Evolutionary conservation across 2,329 filamentous ascomycete genomes (phyloP).

Genomic region (Fulvia fulva): DNA sequence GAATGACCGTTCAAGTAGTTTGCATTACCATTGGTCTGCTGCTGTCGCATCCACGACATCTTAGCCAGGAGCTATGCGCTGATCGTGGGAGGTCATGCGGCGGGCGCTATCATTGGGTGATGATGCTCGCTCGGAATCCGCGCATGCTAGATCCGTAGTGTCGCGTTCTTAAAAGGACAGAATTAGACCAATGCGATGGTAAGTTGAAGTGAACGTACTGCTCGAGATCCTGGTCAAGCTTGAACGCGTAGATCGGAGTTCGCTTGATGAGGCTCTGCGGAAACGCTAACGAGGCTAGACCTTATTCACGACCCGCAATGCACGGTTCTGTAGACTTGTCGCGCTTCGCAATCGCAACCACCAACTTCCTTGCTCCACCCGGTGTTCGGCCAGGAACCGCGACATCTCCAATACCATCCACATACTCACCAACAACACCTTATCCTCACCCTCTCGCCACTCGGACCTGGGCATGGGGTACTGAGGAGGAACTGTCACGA

Average conservation of each 20-base stretch:
- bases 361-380: neutral
- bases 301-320: neutral
- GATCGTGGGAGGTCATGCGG: neutral
- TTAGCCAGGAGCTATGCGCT: constrained; percentile 5
- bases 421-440: neutral
- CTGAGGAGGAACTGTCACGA: neutral
- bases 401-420: neutral
- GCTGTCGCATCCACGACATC: constrained; percentile 21
- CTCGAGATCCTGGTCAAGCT: neutral
- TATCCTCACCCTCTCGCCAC: neutral
- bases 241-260: neutral
- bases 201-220: neutral
- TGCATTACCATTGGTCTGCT: constrained; percentile 18
- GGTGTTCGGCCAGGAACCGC: neutral
- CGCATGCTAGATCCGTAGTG: too few relatives aligned
- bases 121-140: neutral
- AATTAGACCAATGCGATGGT: neutral
- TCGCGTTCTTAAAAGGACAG: too few relatives aligned
- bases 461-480: neutral
- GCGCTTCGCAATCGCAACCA: neutral
- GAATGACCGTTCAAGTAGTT: constrained; percentile 38
- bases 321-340: neutral
- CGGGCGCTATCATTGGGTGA: neutral
- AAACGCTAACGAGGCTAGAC: neutral
- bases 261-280: constrained; percentile 15